phyloP scores from a whole-genome alignment of 495 filamentous ascomycete genomes.

The Aspergillus funiculosus region DNA sequence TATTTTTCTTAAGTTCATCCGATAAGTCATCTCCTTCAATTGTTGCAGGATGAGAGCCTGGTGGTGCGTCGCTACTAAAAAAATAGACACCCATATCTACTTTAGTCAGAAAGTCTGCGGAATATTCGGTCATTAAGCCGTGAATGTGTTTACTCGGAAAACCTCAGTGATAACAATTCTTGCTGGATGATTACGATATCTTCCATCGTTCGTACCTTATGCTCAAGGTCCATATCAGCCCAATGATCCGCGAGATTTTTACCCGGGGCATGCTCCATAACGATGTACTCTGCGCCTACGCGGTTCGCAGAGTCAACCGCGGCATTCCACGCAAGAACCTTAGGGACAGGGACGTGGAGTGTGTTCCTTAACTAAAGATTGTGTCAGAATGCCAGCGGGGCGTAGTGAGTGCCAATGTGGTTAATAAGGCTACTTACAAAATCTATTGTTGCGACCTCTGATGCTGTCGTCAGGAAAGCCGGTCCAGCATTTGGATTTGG shows the following conservation, averaged over 20 bases:
- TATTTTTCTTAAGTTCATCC: constrained; percentile 7
- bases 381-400: constrained; percentile 12
- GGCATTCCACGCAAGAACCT: constrained; percentile 37
- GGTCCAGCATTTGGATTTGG: constrained; percentile 30
- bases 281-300: constrained; percentile 37
- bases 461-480: constrained; percentile 21
- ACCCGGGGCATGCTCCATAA: constrained; percentile 34
- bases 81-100: constrained; percentile 29
- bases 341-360: constrained; percentile 28
- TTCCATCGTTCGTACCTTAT: constrained; percentile 24
- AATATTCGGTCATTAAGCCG: neutral
- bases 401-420: neutral
- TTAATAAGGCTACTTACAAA: constrained; percentile 25
- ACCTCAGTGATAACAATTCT: constrained; percentile 21
- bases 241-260: constrained; percentile 23
- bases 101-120: constrained; percentile 1
- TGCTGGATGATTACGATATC: constrained; percentile 26
- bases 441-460: constrained; percentile 37
- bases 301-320: constrained; percentile 16
- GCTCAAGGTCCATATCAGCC: constrained; percentile 19
- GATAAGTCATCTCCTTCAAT: neutral
- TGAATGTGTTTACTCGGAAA: constrained; percentile 15
- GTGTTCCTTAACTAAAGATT: constrained; percentile 14
- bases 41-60: neutral
- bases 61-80: constrained; percentile 14